Base-by-base conservation (phyloP, 2,329 filamentous ascomycete species). In the Phaeosphaeria sp. region DNA sequence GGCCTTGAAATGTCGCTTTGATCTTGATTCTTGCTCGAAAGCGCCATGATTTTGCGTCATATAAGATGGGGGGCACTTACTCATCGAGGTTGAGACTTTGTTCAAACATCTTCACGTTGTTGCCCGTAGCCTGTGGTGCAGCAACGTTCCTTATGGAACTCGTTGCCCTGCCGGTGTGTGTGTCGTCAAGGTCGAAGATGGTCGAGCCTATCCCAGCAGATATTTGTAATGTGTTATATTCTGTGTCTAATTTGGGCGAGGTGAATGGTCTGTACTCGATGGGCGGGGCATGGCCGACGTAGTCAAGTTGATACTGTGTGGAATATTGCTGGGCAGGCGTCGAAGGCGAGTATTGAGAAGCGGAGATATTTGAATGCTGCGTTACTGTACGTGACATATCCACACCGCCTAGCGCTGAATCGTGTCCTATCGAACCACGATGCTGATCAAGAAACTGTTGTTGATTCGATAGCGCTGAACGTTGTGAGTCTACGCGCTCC, bases 401-500 rank as follows among this genome's bases (percentile, higher is more conserved):
- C 4, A 18, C 24, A 17, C 33, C 53, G 27, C 15, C 36, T 9
- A 39, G 18, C 18, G 42, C 22, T 13, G 45, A 51, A 15, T 2
- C 42, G 17, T 50, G 21, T 7, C 42, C 53, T 21, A 57, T 50
- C 1, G 57, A 59, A 22, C 18, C 21, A 46, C 47, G 55, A 18
- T 52, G 49, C 25, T 42, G 47, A 36, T 13, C 30, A 39, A 33
- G 24, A 40, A 18, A 11, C 17, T n/a, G 18, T 20, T 33, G 42
- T 13, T 36, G 47, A 21, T 59, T 56, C 49, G 57, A 27, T 43
- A 51, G 56, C 43, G 59, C 51, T 24, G 17, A 51, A 3, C 54
- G 60, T 22, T 57, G 63, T 64, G 55, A 8, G 66, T 62, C 17
- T 56, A 30, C 17, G 66, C 56, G 65, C 27, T 55, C 52, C 59